A percentile compares a stretch with the other conserved stretches of the same genome.
phyloP scores from a whole-genome alignment of 495 filamentous ascomycete genomes.

The Neurospora sp. region DNA sequence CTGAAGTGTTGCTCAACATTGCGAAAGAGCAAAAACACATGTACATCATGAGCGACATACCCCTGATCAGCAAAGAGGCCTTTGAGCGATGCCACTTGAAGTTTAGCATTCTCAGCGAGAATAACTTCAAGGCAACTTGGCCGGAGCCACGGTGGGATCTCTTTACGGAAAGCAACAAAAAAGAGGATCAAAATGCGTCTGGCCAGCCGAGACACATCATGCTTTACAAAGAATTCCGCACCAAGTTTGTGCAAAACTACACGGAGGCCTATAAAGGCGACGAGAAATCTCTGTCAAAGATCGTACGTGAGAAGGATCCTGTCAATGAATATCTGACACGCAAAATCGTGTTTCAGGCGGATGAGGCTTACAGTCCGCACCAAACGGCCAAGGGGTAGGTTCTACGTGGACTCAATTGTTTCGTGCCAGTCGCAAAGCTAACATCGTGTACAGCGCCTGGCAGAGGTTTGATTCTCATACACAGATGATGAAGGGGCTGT shows the following conservation, averaged over 20 bases:
- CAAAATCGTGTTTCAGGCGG: conserved; percentile 40
- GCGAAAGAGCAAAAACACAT: conserved; percentile 40
- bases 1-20: conserved; percentile 37
- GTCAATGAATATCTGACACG: conserved; percentile 33
- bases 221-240: conserved; percentile 15
- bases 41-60: conserved; percentile 41
- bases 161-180: conserved; percentile 5
- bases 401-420: background rate
- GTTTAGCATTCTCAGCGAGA: conserved; percentile 35
- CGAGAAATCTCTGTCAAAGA: too few relatives aligned
- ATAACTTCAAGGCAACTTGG: conserved; percentile 6
- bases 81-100: conserved; percentile 37
- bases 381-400: conserved; percentile 31
- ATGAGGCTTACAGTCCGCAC: conserved; percentile 30
- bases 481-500: conserved; percentile 51
- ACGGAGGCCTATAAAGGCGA: too few relatives aligned
- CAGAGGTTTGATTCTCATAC: conserved; percentile 44
- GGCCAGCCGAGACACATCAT: conserved; percentile 27
- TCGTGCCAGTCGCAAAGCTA: background rate
- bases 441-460: conserved; percentile 34
- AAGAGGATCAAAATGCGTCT: conserved; percentile 14
- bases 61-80: conserved; percentile 9
- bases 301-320: background rate
- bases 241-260: too few relatives aligned
- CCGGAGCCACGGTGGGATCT: conserved; percentile 2